Conservation (phyloP, 495 filamentous ascomycete genomes). For the Massariosphaeria phaeospora region DNA sequence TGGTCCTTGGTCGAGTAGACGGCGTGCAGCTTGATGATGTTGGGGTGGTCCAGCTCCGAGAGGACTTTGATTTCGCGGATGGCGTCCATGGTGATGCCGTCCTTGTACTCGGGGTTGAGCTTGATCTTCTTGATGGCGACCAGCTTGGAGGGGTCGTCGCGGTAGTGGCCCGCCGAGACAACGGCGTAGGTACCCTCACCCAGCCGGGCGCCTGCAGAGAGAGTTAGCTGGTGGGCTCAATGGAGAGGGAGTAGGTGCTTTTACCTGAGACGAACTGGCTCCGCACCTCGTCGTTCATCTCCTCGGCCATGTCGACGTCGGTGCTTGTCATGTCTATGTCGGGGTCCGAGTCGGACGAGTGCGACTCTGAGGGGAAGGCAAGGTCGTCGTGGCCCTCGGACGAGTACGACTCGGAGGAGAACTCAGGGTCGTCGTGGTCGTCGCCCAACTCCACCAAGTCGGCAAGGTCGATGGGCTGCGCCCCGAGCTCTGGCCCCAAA, state of each 20-base stretch:
- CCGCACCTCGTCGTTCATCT: slow-evolving; percentile 82
- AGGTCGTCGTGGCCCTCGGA: too few species aligned
- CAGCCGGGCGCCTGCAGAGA: slow-evolving; percentile 66
- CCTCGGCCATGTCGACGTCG: slow-evolving; percentile 79
- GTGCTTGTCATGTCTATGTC: too few species aligned
- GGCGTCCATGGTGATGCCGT: slow-evolving; percentile 88
- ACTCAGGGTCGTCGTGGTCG: too few species aligned
- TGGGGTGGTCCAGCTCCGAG: slow-evolving; percentile 91
- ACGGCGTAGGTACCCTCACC: slow-evolving; percentile 97
- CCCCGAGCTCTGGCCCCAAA: too few species aligned
- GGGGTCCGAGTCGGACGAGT: too few species aligned
- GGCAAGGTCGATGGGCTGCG: too few species aligned
- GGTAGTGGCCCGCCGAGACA: slow-evolving; percentile 81
- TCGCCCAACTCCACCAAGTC: too few species aligned
- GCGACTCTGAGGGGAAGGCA: too few species aligned
- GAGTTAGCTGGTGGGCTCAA: background rate
- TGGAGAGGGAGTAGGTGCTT: slow-evolving; percentile 7
- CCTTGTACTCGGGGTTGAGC: slow-evolving; percentile 72
- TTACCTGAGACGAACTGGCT: slow-evolving; percentile 84
- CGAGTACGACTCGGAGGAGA: too few species aligned
- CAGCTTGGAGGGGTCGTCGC: slow-evolving; percentile 57
- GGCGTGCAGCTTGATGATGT: slow-evolving; percentile 84
- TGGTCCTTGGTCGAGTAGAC: slow-evolving; percentile 91
- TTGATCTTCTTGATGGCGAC: slow-evolving; percentile 99
- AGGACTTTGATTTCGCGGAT: slow-evolving; percentile 92